Conservation (phyloP, 805 yeast genomes). For the Cyberlindnera sargentensis region DNA sequence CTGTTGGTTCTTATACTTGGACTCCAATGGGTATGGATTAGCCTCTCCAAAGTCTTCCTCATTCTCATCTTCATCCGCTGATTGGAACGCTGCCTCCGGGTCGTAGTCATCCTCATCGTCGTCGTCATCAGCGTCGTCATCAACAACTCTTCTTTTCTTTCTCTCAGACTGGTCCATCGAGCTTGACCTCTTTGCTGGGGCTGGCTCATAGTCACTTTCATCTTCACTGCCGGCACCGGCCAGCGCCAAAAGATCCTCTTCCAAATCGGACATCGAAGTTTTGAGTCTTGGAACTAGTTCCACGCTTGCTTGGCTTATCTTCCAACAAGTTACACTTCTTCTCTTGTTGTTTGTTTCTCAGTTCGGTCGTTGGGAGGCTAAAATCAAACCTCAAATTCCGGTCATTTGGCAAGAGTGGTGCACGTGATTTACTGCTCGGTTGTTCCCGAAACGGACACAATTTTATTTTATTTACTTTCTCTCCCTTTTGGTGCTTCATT, state of each 20-base stretch:
- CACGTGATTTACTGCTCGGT: too few relatives aligned
- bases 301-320: too few relatives aligned
- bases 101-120: conserved; percentile 37
- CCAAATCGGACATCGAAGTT: conserved; percentile 46
- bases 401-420: too few relatives aligned
- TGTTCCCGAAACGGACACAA: too few relatives aligned
- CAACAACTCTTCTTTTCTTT: conserved; percentile 22
- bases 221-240: conserved; percentile 55
- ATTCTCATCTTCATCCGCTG: conserved; percentile 28
- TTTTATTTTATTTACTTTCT: too few relatives aligned
- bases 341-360: too few relatives aligned
- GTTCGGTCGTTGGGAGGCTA: too few relatives aligned
- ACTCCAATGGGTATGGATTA: conserved; percentile 91
- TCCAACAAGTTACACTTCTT: too few relatives aligned
- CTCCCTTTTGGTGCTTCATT: too few relatives aligned
- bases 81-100: conserved; percentile 27
- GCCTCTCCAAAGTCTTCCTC: conserved; percentile 33
- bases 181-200: conserved; percentile 14
- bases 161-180: conserved; percentile 14
- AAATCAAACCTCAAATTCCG: too few relatives aligned
- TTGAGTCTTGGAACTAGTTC: too few relatives aligned
- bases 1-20: conserved; percentile 75
- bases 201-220: conserved; percentile 28
- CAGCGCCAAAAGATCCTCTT: conserved; percentile 91
- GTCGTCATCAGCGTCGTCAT: conserved; percentile 19